Base-by-base conservation (phyloP, 2,329 filamentous ascomycete species). In the Ophiobolus disseminans region DNA sequence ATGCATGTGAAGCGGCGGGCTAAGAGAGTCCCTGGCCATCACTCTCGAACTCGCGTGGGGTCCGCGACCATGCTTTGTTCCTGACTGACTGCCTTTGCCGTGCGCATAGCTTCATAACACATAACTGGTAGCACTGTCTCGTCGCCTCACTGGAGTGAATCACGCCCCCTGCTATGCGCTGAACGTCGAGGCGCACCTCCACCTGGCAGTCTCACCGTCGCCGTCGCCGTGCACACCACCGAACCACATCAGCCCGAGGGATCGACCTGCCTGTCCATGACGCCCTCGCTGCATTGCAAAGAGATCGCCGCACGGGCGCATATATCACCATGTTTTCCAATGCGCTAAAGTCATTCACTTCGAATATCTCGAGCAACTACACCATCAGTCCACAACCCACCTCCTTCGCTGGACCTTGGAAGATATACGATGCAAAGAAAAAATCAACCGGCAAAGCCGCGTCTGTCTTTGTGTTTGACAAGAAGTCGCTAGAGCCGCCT, bases 361-460 rank as follows among this genome's bases (percentile, higher is more conserved):
- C 89, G 52, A 96, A 97, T 76, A 97, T 99, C 76, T 87, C 86
- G 50, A 86, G 88, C 69, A 95, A 96, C 77, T 99, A 99, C 76
- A 85, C 88, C 61, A 81, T 97, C 58, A 87, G 90, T 17, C 81
- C 86, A 20, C 85, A 84, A 50, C 84, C 89, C 9, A 87, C 85
- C n/a, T 89, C 91, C 41, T 85, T 85, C 42, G 90, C 92, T 13
- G 94, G 94, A 14, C 90, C 92, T 49, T 99, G 94, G 94, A 96
- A 91, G 78, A 94, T 99, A 66, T 93, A 93, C 81, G 92, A 97
- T 77, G 92, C 90, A 50, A 97, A 96, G 80, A 95, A 95, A 78
- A 97, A 97, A 76, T 91, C 89, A 22, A 96, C 91, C 0, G 90
- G 90, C 59, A 96, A 94, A 72, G 75, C 87, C 6, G 94, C 88